Conservation (phyloP, 2,329 filamentous ascomycete genomes). For the Macrophomina pseudophaseolina region DNA sequence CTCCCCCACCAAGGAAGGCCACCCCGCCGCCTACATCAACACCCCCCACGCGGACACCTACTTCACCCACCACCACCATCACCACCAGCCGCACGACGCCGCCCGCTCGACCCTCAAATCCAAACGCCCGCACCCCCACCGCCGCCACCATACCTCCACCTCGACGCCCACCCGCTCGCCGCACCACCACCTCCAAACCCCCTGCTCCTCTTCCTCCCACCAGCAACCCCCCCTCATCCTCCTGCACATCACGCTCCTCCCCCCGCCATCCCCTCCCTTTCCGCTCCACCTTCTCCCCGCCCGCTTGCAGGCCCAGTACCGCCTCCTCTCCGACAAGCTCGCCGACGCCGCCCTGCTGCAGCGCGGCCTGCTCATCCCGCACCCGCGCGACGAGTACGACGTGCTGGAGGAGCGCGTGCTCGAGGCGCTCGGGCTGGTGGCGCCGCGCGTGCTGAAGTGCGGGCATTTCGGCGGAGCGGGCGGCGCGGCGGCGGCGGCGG, state of each 20-base stretch:
- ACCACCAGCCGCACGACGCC: background rate
- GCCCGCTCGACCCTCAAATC: background rate
- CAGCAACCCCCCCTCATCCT: constrained; percentile 68
- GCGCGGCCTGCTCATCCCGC: constrained; percentile 75
- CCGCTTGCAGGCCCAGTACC: constrained; percentile 66
- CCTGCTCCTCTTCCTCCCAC: background rate
- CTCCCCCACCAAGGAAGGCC: background rate
- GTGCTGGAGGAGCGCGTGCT: constrained; percentile 77
- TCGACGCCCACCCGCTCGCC: background rate
- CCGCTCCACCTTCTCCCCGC: constrained; percentile 50
- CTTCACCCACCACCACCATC: background rate
- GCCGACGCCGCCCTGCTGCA: constrained; percentile 72
- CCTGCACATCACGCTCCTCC: constrained; percentile 77
- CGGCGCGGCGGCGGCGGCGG: constrained; percentile 40
- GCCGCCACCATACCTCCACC: background rate
- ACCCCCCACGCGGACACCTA: background rate
- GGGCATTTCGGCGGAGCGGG: constrained; percentile 66
- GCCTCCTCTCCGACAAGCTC: constrained; percentile 70
- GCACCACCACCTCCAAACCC: background rate
- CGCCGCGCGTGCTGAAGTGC: constrained; percentile 73
- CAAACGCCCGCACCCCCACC: background rate
- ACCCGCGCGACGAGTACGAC: constrained; percentile 81
- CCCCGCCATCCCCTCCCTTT: constrained; percentile 68
- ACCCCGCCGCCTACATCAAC: background rate
- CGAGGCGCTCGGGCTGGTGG: constrained; percentile 73